These are phyloP conservation scores for Lentinula raphanica DNA, from an alignment of 768 basidiomycete species.

Conservation along the genomic window DNA sequence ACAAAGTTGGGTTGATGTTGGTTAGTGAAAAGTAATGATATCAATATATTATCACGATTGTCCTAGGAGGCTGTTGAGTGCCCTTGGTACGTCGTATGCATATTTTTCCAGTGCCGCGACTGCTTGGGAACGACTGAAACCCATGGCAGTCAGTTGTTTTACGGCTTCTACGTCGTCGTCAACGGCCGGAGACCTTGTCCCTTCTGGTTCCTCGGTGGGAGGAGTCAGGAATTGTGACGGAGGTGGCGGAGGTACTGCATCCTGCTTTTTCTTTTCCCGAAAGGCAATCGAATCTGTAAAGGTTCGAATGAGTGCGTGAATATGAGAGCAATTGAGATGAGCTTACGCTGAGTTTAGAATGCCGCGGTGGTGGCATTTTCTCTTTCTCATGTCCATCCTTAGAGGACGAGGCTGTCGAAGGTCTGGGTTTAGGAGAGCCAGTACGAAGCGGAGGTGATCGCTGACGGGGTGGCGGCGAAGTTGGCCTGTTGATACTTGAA, in stretches of 20 bases:
- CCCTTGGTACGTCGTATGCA: slow-evolving; percentile 76
- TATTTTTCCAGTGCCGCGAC: slow-evolving; percentile 80
- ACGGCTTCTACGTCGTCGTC: slow-evolving; percentile 75
- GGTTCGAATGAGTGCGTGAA: slow-evolving; percentile 8
- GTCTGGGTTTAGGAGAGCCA: slow-evolving; percentile 46
- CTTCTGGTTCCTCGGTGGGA: slow-evolving; percentile 39
- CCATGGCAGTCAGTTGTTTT: slow-evolving; percentile 82
- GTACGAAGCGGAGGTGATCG: slow-evolving; percentile 47
- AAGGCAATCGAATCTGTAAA: slow-evolving; percentile 68
- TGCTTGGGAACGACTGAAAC: slow-evolving; percentile 80
- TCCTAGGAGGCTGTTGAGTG: slow-evolving; percentile 70
- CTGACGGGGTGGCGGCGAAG: slow-evolving; percentile 38
- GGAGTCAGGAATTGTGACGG: slow-evolving; percentile 34
- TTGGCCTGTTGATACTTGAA: slow-evolving; percentile 23
- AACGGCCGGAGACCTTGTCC: slow-evolving; percentile 43
- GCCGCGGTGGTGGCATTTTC: slow-evolving; percentile 50
- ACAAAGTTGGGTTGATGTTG: neutral
- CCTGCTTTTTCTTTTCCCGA: slow-evolving; percentile 70
- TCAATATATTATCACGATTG: slow-evolving; percentile 1
- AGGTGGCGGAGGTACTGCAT: slow-evolving; percentile 38
- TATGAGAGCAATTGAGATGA: neutral
- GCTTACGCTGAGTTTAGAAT: slow-evolving; percentile 77
- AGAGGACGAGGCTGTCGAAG: slow-evolving; percentile 51
- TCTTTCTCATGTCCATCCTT: slow-evolving; percentile 54
- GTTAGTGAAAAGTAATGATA: neutral